phyloP scores from a whole-genome alignment of 768 basidiomycete species.

The Tephrocybe sp. region DNA sequence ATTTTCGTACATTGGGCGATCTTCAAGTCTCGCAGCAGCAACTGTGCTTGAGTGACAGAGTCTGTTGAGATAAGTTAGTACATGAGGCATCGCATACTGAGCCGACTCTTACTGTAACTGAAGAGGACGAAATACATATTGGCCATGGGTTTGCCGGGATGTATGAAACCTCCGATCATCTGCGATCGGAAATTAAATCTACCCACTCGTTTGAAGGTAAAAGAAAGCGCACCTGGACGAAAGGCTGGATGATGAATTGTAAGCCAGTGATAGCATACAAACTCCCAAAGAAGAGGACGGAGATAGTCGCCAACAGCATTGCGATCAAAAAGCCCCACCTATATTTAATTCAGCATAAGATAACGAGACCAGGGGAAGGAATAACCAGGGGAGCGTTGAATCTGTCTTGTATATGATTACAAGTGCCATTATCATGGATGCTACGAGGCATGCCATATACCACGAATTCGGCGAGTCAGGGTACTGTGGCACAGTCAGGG shows the following conservation, averaged over 20 bases:
- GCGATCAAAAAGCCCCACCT: slow-evolving; percentile 52
- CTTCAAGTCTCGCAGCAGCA: slow-evolving; percentile 48
- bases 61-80: slow-evolving; percentile 22
- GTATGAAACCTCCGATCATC: slow-evolving; percentile 61
- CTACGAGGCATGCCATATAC: slow-evolving; percentile 43
- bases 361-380: neutral
- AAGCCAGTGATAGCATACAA: slow-evolving; percentile 48
- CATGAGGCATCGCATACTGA: neutral
- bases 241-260: slow-evolving; percentile 44
- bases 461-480: slow-evolving; percentile 59
- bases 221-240: slow-evolving; percentile 42
- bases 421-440: slow-evolving; percentile 42
- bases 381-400: slow-evolving; percentile 48
- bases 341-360: neutral
- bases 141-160: slow-evolving; percentile 64
- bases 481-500: slow-evolving; percentile 33
- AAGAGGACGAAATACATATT: slow-evolving; percentile 63
- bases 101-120: slow-evolving; percentile 41
- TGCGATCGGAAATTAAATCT: too few species aligned
- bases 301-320: slow-evolving; percentile 42
- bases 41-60: slow-evolving; percentile 43
- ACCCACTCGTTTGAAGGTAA: too few species aligned
- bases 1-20: slow-evolving; percentile 38
- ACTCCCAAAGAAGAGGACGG: slow-evolving; percentile 46
- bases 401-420: slow-evolving; percentile 46